Evolutionary conservation across 208 protist species (phyloP), one percentile per base, ranked within the genome.

Genomic region (Sergeia podlipaevii): DNA sequence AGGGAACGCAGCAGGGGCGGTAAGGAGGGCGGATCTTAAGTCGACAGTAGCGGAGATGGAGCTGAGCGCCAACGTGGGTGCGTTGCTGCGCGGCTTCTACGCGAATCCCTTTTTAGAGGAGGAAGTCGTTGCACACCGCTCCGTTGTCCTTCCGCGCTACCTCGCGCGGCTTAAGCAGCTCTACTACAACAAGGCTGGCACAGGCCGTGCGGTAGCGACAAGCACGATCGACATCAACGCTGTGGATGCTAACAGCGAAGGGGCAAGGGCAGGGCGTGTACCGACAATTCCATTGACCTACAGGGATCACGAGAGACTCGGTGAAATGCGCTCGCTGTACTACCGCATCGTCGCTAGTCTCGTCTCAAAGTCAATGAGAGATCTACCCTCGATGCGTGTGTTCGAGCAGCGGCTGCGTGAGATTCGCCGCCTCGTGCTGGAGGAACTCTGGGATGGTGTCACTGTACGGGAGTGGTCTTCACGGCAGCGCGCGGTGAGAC

Each of bases 1-100:
- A 27, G 21, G 5, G 23, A 56, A 7, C 21, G 50, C 20, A 44
- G 34, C 10, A 26, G 45, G 50, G 37, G n/a, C 10, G 10, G 10
- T 8, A 27, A 37, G 18, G 47, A 52, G 18, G 15, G 47, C 11
- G 37, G 27, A 27, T 11, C 10, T 11, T n/a, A 52, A n/a, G 8
- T 39, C 13, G 27, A 37, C 34, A 26, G 10, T 37, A 8, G 15
- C 18, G 13, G n/a, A 52, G 23, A 34, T 18, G 21, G 34, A 56
- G 50, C n/a, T 56, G 11, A 47, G 18, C n/a, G 32, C 29, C 32
- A 56, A 56, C 29, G 58, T 77, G 11, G 53, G 59, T 43, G 55
- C 65, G n/a, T 48, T 79, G 13, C 65, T 79, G 27, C 49, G 59
- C 33, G 71, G 71, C 24, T 39, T 79, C 23, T 50, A 55, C 30